Evolutionary conservation across 305 asterid species (phyloP).

Genomic region (Fraxinus sp.): DNA sequence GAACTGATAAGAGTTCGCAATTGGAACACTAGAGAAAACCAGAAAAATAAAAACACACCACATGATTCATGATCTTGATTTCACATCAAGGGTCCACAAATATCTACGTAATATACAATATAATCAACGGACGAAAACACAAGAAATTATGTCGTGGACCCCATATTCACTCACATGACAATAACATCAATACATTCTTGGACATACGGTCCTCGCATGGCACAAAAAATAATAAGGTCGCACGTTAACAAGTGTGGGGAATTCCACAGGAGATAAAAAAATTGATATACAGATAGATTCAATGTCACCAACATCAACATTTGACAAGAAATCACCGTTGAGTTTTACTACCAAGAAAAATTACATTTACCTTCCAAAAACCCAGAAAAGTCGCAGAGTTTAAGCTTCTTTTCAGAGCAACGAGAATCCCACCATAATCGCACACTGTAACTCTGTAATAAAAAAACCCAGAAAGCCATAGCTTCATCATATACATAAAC

Average conservation of each 20-base stretch:
- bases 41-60: too few relatives aligned
- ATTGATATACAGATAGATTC: not conserved
- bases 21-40: not conserved
- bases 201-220: slow-evolving; percentile 34
- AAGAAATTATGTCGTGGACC: too few relatives aligned
- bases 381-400: slow-evolving; percentile 19
- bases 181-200: slow-evolving; percentile 21
- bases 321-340: not conserved
- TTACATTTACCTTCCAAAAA: slow-evolving; percentile 23
- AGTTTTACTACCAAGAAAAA: slow-evolving; percentile 5
- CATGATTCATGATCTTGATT: not conserved
- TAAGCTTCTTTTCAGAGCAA: slow-evolving; percentile 17
- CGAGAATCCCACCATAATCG: slow-evolving; percentile 28
- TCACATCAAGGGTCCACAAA: not conserved
- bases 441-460: slow-evolving; percentile 20
- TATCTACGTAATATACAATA: not conserved
- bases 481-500: not conserved
- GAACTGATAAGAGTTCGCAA: not conserved
- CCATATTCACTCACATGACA: slow-evolving; percentile 18
- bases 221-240: not conserved
- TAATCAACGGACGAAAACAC: too few relatives aligned
- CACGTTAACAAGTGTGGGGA: not conserved
- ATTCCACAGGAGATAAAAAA: not conserved
- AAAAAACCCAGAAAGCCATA: slow-evolving; percentile 6
- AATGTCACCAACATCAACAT: not conserved